These are phyloP conservation scores for Leccinum truebloodii DNA, from an alignment of 768 basidiomycete genomes.

Conservation along the genomic window DNA sequence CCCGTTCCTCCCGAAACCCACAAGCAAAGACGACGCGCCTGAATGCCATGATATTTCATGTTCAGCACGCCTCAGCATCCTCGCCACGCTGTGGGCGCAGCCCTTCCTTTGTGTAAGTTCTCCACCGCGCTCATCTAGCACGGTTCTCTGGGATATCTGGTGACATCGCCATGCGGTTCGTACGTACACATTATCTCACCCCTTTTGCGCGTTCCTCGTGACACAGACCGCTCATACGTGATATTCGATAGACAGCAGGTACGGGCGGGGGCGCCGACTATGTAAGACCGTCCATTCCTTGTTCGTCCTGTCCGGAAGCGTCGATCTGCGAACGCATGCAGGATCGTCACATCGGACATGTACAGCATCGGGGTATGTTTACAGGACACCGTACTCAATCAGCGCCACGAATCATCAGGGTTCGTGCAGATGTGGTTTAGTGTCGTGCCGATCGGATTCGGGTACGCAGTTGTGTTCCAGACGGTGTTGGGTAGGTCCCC, in stretches of 20 bases:
- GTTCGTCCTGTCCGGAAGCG: background rate
- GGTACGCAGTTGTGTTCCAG: conserved; percentile 22
- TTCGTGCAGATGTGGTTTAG: conserved; percentile 24
- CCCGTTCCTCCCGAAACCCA: conserved; percentile 24
- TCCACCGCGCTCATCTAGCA: conserved; percentile 37
- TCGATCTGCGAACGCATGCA: background rate
- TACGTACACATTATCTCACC: conserved; percentile 34
- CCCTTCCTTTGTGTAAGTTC: conserved; percentile 68
- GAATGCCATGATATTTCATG: conserved; percentile 62
- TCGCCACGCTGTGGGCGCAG: conserved; percentile 67
- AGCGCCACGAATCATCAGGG: background rate
- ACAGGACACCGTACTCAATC: background rate
- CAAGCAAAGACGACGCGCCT: conserved; percentile 2
- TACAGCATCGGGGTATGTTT: conserved; percentile 19
- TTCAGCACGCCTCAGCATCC: conserved; percentile 58
- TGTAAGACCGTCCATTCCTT: conserved; percentile 13
- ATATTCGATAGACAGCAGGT: conserved; percentile 15
- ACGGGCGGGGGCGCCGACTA: conserved; percentile 23
- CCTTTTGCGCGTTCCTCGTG: too few relatives aligned
- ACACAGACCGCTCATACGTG: background rate
- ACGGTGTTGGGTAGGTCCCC: conserved; percentile 16
- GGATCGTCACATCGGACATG: conserved; percentile 26
- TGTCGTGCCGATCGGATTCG: conserved; percentile 18
- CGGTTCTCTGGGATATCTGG: conserved; percentile 63
- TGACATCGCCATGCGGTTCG: conserved; percentile 67